Evolutionary conservation across 345 rosid genomes (phyloP), one percentile per base, ranked within the genome.

Genomic region (Citrus glauca): DNA sequence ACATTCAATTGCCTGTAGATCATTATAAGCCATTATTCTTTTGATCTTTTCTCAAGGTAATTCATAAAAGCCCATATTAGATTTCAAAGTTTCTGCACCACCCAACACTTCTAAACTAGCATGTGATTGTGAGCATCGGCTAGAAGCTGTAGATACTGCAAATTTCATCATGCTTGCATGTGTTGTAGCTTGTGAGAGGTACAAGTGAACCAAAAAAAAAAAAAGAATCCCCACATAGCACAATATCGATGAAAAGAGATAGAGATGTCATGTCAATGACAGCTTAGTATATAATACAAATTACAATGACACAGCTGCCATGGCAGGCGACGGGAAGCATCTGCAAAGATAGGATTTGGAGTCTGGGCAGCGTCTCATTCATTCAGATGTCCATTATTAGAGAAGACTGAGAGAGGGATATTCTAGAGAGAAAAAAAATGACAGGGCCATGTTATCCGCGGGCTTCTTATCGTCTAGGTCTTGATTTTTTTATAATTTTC

Each of bases 191-290:
- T 9, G 63, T 22, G 19, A 56, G 24, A 10, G 16, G 66, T 53
- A 72, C 33, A 38, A 55, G 72, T 64, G 66, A 61, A 63, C 32
- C 27, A 64, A 37, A 7, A 20, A 38, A 20, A 38, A 5, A 25
- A 24, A 25, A 16, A 35, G 62, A 25, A n/a, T 17, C 56, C 56
- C 22, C 56, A 16, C 20, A 50, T 16, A 17, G 19, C 56, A 50
- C 56, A 50, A 17, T 4, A 19, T 16, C 20, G 0, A 19, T 50
- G 17, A 50, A 42, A 3, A 38, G 32, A 57, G 68, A 48, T 59
- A 62, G 55, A 45, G 48, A 57, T 66, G 67, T 80, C 64, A 25
- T 80, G 75, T 80, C 78, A 69, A 59, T 48, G 82, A 80, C 82
- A 80, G 75, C 64, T 69, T 69, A 19, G 16, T 38, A 68, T 27